Base-by-base conservation (phyloP, 2,329 filamentous ascomycete species). In the Penicillium vulpinum region DNA sequence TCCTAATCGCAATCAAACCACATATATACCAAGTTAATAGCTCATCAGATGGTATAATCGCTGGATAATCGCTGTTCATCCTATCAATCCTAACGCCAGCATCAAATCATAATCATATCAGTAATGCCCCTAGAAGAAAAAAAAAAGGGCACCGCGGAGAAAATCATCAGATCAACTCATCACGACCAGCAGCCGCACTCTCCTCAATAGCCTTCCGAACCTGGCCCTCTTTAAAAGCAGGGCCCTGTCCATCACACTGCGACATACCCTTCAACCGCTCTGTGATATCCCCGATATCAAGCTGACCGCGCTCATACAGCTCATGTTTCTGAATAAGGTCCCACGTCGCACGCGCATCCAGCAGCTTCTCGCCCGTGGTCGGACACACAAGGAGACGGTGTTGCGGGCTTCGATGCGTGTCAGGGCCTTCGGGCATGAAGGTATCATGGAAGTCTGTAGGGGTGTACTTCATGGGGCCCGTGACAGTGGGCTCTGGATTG, bases 251-350 rank as follows among this genome's bases (percentile, higher is more conserved):
- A 74, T 97, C 90, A 71, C 92, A 96, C 67, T 87, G 85, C 18
- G 91, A 90, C 67, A 84, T 78, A 18, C 82, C 80, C 77, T 91
- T 92, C 51, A 97, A 78, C 13, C 86, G 81, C 68, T 94, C 89
- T 71, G 88, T 92, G 31, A 97, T 89, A 70, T 89, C 84, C 36
- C 83, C 88, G 13, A 97, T 86, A 72, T 97, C 90, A 26, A 97
- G 87, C 21, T 90, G 79, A 0, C 92, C 91, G 45, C 84, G 83
- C 71, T 87, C 85, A 72, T 89, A 95, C 9, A 92, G 76, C 7
- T 90, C 85, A 73, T 96, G 91, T 51, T 80, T 81, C 68, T 95
- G 89, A 58, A 97, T 94, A 52, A 92, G 80, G 67, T 97, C 92
- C 93, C 93, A 97, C 0, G 92, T 88, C 2, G 91, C 90, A 18